Percentiles rank a stretch among this genome's conserved stretches.
These are phyloP conservation scores for Phytopythium litorale DNA, from an alignment of 352 stramenopile genomes.

Conservation along the genomic window DNA sequence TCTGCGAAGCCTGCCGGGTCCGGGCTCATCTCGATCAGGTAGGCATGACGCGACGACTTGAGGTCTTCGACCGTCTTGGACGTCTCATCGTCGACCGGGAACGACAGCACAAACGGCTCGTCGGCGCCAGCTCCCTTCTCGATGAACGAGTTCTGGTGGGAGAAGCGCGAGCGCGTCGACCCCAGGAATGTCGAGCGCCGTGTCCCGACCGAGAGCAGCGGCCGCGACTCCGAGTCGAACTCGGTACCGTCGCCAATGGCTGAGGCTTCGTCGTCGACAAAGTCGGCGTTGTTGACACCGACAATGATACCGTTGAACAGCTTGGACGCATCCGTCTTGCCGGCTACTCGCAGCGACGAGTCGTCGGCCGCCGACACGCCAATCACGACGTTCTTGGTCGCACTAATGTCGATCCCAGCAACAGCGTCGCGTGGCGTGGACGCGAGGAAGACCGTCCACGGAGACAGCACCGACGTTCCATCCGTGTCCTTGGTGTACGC, in stretches of 20 bases:
- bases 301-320: conserved; percentile 75
- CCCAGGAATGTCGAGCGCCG: conserved; percentile 38
- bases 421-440: conserved; percentile 32
- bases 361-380: conserved; percentile 61
- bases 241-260: conserved; percentile 5
- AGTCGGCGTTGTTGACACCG: conserved; percentile 54
- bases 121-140: conserved; percentile 27
- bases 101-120: conserved; percentile 71
- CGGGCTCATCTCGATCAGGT: conserved; percentile 73
- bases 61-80: conserved; percentile 51
- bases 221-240: conserved; percentile 35
- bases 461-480: conserved; percentile 54
- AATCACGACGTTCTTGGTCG: conserved; percentile 79
- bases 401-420: conserved; percentile 18
- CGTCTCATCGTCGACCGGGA: conserved; percentile 65
- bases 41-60: conserved; percentile 54
- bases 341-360: conserved; percentile 58
- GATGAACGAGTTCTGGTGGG: conserved; percentile 29
- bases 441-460: conserved; percentile 76
- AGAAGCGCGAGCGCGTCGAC: conserved; percentile 45
- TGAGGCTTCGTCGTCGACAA: conserved; percentile 15
- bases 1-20: conserved; percentile 39
- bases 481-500: conserved; percentile 75
- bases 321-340: conserved; percentile 42
- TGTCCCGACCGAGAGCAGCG: conserved; percentile 35